Base-by-base conservation (phyloP, 176 grass and related monocot species). In the Lolium multiflorum region DNA sequence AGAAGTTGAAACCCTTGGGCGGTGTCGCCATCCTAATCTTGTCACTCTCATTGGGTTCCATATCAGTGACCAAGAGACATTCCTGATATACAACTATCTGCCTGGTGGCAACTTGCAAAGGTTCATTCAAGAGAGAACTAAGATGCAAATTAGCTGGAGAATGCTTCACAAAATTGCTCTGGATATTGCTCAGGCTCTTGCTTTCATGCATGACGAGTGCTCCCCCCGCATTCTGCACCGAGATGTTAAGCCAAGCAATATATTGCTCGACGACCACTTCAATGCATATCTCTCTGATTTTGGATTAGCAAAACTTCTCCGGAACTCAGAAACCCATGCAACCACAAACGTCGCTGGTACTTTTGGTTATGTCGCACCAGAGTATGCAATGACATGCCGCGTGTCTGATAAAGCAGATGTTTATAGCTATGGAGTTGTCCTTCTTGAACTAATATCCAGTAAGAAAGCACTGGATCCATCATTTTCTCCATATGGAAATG, bases 341-440 rank as follows among this genome's bases (percentile, higher is more conserved):
- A 98, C 95, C 5, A 98, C 95, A 37, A 89, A 88, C 61, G 95
- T 98, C 39, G 89, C 93, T 55, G 95, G 95, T 80, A 98, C 95
- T 62, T 98, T 93, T 57, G 95, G 93, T 49, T 95, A 98, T 84
- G 95, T 98, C 3, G 95, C 91, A 14, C 95, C 95, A 15, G 95
- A 98, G 77, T 98, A 98, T 60, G 95, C 95, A 25, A 98, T 90
- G 93, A 92, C 95, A 17, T 90, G 95, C 49, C 93, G 95, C 0
- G 93, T 98, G 56, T 98, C 95, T 68, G 95, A 95, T 65, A 98
- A 98, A 82, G 93, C 95, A 43, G 95, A 98, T 77, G 95, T 98
- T 72, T 98, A 93, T 60, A 95, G 95, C 85, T 98, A 89, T 16
- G 95, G 95, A 21, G 93, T 95, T 24, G 85, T 98, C 67, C 81